Conservation (phyloP, 371 early-diverging fungal genomes). For the Mortierella sp. region DNA sequence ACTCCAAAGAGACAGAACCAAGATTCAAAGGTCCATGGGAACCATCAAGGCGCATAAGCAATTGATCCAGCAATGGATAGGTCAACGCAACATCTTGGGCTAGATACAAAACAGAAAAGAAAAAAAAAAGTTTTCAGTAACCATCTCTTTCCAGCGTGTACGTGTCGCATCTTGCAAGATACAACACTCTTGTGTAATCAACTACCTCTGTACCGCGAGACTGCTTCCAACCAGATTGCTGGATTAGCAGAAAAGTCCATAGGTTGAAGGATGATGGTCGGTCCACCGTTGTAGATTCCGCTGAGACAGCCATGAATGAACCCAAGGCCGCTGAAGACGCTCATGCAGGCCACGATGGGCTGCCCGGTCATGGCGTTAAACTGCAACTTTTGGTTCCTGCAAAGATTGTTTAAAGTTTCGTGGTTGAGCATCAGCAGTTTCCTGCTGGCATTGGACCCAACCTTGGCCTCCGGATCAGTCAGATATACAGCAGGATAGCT, state of each 20-base stretch:
- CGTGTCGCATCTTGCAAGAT: no score
- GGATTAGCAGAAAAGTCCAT: slow-evolving; percentile 54
- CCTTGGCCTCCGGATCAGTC: slow-evolving; percentile 62
- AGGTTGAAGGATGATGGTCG: slow-evolving; percentile 26
- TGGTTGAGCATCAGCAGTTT: slow-evolving; percentile 64
- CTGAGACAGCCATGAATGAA: slow-evolving; percentile 75
- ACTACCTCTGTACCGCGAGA: slow-evolving; percentile 48
- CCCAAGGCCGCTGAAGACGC: slow-evolving; percentile 78
- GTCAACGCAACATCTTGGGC: slow-evolving; percentile 83
- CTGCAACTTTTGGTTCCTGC: slow-evolving; percentile 82
- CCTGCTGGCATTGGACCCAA: slow-evolving; percentile 63
- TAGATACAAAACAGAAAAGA: slow-evolving; percentile 23
- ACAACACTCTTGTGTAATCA: no score
- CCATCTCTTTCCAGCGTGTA: no score
- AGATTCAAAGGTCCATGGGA: slow-evolving; percentile 15
- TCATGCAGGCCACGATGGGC: slow-evolving; percentile 75
- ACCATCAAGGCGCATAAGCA: slow-evolving; percentile 64
- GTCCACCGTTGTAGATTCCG: slow-evolving; percentile 70
- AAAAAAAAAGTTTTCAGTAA: neutral
- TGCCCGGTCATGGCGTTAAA: slow-evolving; percentile 71
- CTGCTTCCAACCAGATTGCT: slow-evolving; percentile 35
- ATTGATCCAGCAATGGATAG: slow-evolving; percentile 79
- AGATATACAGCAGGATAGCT: slow-evolving; percentile 62
- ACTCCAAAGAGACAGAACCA: slow-evolving; percentile 60
- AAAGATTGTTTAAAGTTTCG: slow-evolving; percentile 74